These are phyloP conservation scores for Ustilago curta DNA, from an alignment of 1,284 basidiomycete species.

Conservation along the genomic window DNA sequence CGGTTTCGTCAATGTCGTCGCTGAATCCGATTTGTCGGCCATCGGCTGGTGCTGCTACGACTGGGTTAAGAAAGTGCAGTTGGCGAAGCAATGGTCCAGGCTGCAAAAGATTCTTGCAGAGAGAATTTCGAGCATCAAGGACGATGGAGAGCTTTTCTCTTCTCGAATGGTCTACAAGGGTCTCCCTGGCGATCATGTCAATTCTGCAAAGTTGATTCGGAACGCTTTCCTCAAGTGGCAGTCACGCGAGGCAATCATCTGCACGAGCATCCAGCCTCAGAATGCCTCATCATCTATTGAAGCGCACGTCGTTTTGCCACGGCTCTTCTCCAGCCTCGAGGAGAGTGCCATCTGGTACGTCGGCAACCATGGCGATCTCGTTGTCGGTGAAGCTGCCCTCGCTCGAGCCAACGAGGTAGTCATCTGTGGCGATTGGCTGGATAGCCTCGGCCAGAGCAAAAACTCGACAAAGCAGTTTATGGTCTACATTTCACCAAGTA, in stretches of 20 bases:
- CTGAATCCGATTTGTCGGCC: background rate
- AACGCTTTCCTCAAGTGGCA: constrained; percentile 2
- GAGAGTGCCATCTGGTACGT: constrained; percentile 21
- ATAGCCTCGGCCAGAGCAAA: background rate
- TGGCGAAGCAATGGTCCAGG: constrained; percentile 14
- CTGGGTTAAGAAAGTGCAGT: background rate
- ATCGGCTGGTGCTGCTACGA: constrained; percentile 4
- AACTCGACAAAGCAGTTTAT: background rate
- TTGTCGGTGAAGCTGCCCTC: constrained; percentile 2
- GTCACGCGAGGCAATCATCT: constrained; percentile 15
- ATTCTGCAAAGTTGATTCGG: constrained; percentile 6
- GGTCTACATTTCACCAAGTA: constrained; percentile 12
- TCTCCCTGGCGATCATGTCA: constrained; percentile 2
- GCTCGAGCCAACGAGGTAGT: constrained; percentile 5
- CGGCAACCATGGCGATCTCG: background rate
- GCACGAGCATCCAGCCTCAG: background rate
- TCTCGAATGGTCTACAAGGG: constrained; percentile 23
- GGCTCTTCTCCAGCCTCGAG: constrained; percentile 17
- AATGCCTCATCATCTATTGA: background rate
- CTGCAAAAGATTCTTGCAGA: constrained; percentile 13
- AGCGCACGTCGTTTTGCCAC: constrained; percentile 1
- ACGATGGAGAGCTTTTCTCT: constrained; percentile 22
- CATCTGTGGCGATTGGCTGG: constrained; percentile 7
- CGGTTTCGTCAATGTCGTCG: background rate
- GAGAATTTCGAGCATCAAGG: constrained; percentile 10